phyloP scores from a whole-genome alignment of 2,329 filamentous ascomycete species.

The Fusarium hainanense region DNA sequence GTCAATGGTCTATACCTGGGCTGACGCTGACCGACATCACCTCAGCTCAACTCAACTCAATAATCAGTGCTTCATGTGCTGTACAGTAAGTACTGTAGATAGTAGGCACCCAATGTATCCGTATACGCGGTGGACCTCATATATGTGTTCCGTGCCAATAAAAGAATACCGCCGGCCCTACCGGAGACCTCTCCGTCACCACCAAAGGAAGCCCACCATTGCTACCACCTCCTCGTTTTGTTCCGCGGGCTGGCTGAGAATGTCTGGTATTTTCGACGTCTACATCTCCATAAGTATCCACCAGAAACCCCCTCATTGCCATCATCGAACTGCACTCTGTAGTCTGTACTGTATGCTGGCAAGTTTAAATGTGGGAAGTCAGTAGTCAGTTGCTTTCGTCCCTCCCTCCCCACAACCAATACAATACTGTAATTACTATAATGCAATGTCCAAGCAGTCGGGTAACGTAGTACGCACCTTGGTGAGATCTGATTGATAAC shows the following conservation, averaged over 20 bases:
- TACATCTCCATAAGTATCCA: conserved; percentile 27
- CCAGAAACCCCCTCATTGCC: conserved; percentile 16
- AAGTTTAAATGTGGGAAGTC: not conserved
- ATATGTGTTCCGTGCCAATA: conserved; percentile 28
- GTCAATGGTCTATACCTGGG: conserved; percentile 1
- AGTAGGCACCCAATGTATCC: not conserved
- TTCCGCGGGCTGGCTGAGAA: conserved; percentile 10
- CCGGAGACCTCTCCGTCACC: conserved; percentile 28
- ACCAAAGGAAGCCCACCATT: conserved; percentile 17
- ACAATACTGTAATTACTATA: not conserved
- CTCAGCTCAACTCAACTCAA: not conserved
- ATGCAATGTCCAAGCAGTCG: not conserved
- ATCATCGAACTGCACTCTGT: conserved; percentile 13
- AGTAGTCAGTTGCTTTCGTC: not conserved
- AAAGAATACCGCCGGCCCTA: conserved; percentile 31
- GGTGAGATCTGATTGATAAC: not conserved
- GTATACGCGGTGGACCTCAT: conserved; percentile 21
- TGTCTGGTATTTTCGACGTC: conserved; percentile 20
- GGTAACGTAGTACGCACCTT: not conserved
- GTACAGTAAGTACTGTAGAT: not conserved
- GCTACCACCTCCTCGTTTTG: conserved; percentile 30
- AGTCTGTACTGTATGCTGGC: not conserved
- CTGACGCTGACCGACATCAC: conserved; percentile 27
- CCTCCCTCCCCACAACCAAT: not conserved
- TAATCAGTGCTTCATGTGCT: not conserved